Conservation (phyloP, 495 filamentous ascomycete genomes). For the Thermothielavioides terrestris region DNA sequence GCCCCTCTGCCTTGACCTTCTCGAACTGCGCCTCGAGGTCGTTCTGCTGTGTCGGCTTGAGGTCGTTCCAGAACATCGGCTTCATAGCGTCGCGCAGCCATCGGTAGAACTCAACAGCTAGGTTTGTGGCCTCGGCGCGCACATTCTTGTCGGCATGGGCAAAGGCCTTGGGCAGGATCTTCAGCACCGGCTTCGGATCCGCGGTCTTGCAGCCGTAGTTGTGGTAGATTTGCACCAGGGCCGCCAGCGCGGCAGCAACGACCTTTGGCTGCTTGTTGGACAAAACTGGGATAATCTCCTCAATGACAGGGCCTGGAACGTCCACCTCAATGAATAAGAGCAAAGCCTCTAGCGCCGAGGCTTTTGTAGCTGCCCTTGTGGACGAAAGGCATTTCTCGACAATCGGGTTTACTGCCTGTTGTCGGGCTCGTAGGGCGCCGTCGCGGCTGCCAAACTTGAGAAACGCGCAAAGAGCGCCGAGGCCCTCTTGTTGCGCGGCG, state of each 20-base stretch:
- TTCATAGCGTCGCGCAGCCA: constrained; percentile 99
- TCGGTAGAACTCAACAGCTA: constrained; percentile 90
- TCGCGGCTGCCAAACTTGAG: constrained; percentile 77
- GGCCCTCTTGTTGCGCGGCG: constrained; percentile 88
- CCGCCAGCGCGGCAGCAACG: constrained; percentile 72
- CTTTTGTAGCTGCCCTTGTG: constrained; percentile 78
- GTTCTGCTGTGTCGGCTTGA: constrained; percentile 92
- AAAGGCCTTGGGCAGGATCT: constrained; percentile 81
- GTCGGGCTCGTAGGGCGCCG: constrained; percentile 71
- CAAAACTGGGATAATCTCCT: constrained; percentile 78
- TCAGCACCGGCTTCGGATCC: constrained; percentile 93
- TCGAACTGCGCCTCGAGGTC: constrained; percentile 95
- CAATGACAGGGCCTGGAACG: constrained; percentile 73
- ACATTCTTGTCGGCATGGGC: constrained; percentile 98
- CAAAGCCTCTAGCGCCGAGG: constrained; percentile 76
- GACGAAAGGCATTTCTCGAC: constrained; percentile 89
- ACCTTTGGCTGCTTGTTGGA: constrained; percentile 93
- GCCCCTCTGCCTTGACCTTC: constrained; percentile 74
- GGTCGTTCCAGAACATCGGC: constrained; percentile 89
- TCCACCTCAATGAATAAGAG: constrained; percentile 87
- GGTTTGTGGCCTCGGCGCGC: constrained; percentile 81
- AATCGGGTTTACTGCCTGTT: constrained; percentile 62
- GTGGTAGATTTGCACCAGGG: constrained; percentile 76
- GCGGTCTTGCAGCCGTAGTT: constrained; percentile 93
- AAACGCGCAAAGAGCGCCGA: constrained; percentile 79